Evolutionary conservation across 306 rosid species (phyloP), one percentile per base, ranked within the genome.

Genomic region (Luffa aegyptiaca): DNA sequence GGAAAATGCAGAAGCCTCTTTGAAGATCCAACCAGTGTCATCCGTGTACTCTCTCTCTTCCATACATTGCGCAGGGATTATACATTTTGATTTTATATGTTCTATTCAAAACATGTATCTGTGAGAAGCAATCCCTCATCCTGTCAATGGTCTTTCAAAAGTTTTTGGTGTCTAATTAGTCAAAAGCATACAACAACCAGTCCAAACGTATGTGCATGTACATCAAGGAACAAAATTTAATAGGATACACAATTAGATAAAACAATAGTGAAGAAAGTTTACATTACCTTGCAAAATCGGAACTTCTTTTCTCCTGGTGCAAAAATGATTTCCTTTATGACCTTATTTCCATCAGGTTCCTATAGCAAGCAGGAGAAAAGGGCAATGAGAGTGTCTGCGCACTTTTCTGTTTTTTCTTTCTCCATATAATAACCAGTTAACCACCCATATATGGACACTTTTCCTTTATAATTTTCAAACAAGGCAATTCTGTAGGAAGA

Each of bases 291-390:
- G 80, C 93, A 91, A 80, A 74, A 87, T 70, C 90, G 87, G 76
- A 88, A 88, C 86, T 89, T 88, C 86, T 86, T 91, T 61, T 74
- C 79, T 85, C 97, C 94, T 6, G 91, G 94, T 78, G 88, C 85
- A 82, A 61, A 86, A 83, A 93, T 88, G 81, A 87, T 71, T 77
- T 89, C 88, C n/a, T 81, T 87, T 48, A 88, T 81, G 31, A 89
- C 93, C 87, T 93, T 93, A 80, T 89, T 85, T 86, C 93, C 96
- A 81, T 93, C 93, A 57, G 90, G 55, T 81, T 89, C 97, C 96
- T 93, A 84, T 10, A 46, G 77, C n/a, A 71, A 45, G 57, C 20
- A 71, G n/a, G 20, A 3, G 6, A 71, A 46, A 71, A 45, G 41
- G 76, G 12, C 55, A 46, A 71, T 71, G 77, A 71, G n/a, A 46